phyloP scores from a whole-genome alignment of 768 basidiomycete species.

The Pleurotus tuoliensis region DNA sequence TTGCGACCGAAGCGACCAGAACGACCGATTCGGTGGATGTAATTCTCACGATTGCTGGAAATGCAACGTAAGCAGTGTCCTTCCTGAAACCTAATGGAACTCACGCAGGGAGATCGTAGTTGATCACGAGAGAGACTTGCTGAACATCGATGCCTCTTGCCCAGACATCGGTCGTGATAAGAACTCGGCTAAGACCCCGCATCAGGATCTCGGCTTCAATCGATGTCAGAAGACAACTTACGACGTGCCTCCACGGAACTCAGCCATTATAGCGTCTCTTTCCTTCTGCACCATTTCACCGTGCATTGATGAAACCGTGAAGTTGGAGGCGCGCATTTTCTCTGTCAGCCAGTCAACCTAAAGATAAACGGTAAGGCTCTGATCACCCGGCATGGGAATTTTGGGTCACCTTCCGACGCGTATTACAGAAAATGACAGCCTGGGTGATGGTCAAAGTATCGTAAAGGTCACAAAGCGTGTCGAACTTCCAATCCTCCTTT shows the following conservation, averaged over 20 bases:
- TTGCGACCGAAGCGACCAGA: conserved; percentile 99
- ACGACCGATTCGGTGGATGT: conserved; percentile 99
- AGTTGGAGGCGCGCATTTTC: conserved; percentile 98
- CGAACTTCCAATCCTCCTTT: conserved; percentile 99
- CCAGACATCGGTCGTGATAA: conserved; percentile 97
- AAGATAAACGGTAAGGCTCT: conserved; percentile 8
- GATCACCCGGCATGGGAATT: neutral
- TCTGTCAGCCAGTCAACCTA: conserved; percentile 98
- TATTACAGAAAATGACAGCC: conserved; percentile 99
- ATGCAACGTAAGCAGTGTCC: conserved; percentile 6
- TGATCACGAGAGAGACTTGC: conserved; percentile 95
- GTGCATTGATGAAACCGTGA: conserved; percentile 95
- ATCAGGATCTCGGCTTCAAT: conserved; percentile 13
- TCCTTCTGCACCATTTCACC: conserved; percentile 97
- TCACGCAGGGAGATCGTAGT: conserved; percentile 93
- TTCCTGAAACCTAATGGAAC: conserved; percentile 21
- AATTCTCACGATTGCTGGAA: conserved; percentile 93
- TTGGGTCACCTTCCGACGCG: conserved; percentile 79
- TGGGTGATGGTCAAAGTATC: conserved; percentile 99
- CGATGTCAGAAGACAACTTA: conserved; percentile 34
- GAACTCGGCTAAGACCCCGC: conserved; percentile 63
- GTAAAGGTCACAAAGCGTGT: conserved; percentile 95
- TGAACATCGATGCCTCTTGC: conserved; percentile 98
- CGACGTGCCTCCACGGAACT: conserved; percentile 92
- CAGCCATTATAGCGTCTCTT: conserved; percentile 94